These are phyloP conservation scores for Fusarium piperis DNA, from an alignment of 2,329 filamentous ascomycete genomes.

Conservation along the genomic window DNA sequence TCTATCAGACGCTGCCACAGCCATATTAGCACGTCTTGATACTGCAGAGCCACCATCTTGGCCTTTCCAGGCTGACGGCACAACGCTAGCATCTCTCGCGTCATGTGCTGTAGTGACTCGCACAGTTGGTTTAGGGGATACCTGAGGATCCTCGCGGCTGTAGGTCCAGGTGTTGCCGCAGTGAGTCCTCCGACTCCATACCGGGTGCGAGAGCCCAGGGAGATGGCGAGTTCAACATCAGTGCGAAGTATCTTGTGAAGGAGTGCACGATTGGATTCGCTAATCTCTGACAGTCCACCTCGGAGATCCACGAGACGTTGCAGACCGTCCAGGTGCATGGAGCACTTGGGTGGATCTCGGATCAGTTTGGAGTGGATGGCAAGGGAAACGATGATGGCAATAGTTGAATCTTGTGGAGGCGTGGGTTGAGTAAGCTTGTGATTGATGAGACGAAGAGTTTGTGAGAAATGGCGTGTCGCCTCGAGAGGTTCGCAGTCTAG, in stretches of 20 bases:
- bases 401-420: constrained; percentile 20
- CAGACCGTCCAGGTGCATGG: constrained; percentile 27
- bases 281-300: constrained; percentile 4
- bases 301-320: constrained; percentile 2
- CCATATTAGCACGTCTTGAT: constrained; percentile 27
- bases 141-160: not conserved
- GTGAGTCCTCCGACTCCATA: constrained; percentile 17
- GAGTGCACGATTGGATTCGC: constrained; percentile 14
- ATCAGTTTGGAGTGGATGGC: constrained; percentile 32
- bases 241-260: constrained; percentile 33
- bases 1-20: constrained; percentile 22
- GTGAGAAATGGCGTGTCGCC: constrained; percentile 33
- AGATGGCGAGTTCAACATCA: constrained; percentile 16
- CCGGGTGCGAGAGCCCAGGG: constrained; percentile 6
- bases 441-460: constrained; percentile 28
- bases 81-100: constrained; percentile 12
- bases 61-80: constrained; percentile 9
- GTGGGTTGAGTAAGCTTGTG: constrained; percentile 11
- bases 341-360: not conserved
- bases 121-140: constrained; percentile 15
- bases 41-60: constrained; percentile 13
- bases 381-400: constrained; percentile 30
- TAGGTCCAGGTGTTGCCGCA: constrained; percentile 4
- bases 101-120: not conserved
- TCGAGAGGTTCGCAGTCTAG: constrained; percentile 31